Base-by-base conservation (phyloP, 495 filamentous ascomycete genomes). In the Jackrogersella minutella region DNA sequence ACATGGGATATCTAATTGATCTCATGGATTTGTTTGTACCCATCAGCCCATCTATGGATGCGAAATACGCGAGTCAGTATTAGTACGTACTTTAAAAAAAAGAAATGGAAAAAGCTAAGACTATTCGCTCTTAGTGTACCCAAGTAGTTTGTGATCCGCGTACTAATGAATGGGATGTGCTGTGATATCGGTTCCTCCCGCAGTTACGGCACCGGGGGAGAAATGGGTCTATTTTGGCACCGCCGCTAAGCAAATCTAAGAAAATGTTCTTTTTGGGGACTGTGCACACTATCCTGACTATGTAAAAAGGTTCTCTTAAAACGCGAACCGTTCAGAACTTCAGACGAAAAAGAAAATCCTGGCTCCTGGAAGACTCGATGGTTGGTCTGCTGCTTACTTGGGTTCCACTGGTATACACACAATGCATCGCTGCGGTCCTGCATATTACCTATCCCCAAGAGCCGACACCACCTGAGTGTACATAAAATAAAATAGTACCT, bases 171-270 rank as follows among this genome's bases (percentile, higher is more conserved):
- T 7, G n/a, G n/a, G n/a, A n/a, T n/a, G n/a, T n/a, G n/a, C 53
- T 57, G 49, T 37, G 44, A 63, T 68, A 40, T 68, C 65, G 65
- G 65, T 36, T 68, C 46, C 47, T 58, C 59, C 65, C 65, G 65
- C 65, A 24, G 47, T 55, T 41, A 43, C 54, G 59, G 65, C 40
- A 62, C 34, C 33, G 33, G 52, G 58, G 19, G 28, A 31, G 36
- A 40, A n/a, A 34, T 33, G 26, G 50, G 8, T 34, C n/a, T n/a
- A 46, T 67, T 58, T 58, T 57, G 41, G 51, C 41, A 36, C 49
- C 49, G 31, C 36, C 52, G 14, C 22, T 53, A 43, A 31, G n/a
- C 2, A 26, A 26, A 4, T n/a, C 26, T 21, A 13, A 46, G 10
- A 2, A n/a, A 4, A 46, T 39, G 52, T 55, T 24, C 3, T 14